Base-by-base conservation (phyloP, 192 early-diverging fungal species). In the Geranomyces michiganensis region DNA sequence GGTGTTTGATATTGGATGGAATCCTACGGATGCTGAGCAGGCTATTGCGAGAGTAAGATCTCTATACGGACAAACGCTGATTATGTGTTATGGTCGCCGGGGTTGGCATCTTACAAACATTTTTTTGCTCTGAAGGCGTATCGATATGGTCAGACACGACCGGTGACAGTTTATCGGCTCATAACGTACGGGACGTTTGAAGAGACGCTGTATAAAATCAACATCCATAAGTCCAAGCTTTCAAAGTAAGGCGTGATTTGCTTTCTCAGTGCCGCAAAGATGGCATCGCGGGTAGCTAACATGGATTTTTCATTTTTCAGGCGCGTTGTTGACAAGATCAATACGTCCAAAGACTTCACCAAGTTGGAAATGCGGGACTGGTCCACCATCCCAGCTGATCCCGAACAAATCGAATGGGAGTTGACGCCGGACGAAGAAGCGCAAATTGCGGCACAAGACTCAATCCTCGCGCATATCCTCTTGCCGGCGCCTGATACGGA, bases 161-260 rank as follows among this genome's bases (percentile, higher is more conserved):
- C 70, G 14, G 80, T 81, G 5, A 81, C 60, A 36, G 75, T 86
- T 46, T 86, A 86, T 66, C 76, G 83, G n/a, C 66, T 86, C 10
- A 46, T 76, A 17, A 73, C 67, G 13, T 72, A 61, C 43, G 82
- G 78, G 21, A 79, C 81, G 1, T 69, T 84, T 65, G 84, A 85
- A 48, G 65, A 58, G 22, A 71, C 74, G 17, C 63, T 94, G 22
- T 88, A 87, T 48, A 79, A 79, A 41, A 90, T 85, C 63, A 91
- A 91, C 70, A 72, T 91, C 1, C 88, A 90, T 74, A 96, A 96
- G 65, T 71, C 89, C 9, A 82, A 84, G 17, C 76, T 94, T 60
- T 78, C 91, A 13, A 84, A 83, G 79, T 77, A 48, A 15, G 51
- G 4, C 5, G 36, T 41, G 36, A 41, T 41, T 3, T 41, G n/a